Evolutionary conservation across 2,329 filamentous ascomycete species (phyloP).

Genomic region (Botrytis byssoidea): DNA sequence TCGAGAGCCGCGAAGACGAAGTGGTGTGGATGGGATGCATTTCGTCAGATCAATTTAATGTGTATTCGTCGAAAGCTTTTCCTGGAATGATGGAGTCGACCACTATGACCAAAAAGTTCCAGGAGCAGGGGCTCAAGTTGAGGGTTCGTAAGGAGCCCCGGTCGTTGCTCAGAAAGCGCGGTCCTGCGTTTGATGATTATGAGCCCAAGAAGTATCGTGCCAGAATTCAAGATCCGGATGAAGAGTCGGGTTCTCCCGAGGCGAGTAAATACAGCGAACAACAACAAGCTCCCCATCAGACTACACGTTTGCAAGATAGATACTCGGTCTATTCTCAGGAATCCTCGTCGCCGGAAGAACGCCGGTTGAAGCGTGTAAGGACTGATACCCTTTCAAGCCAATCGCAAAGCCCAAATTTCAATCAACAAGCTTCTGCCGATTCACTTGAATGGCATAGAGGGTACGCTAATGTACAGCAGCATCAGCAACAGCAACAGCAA

Average conservation of each 20-base stretch:
- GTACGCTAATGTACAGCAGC: neutral
- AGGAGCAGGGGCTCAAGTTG: constrained; percentile 82
- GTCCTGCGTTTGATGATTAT: constrained; percentile 39
- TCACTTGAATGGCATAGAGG: constrained; percentile 10
- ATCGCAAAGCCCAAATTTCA: constrained; percentile 13
- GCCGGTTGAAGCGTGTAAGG: constrained; percentile 4
- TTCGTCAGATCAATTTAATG: constrained; percentile 67
- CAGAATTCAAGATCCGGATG: neutral
- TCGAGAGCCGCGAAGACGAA: constrained; percentile 56
- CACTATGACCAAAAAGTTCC: constrained; percentile 75
- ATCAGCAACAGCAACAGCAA: constrained; percentile 6
- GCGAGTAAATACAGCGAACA: constrained; percentile 15
- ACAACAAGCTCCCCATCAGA: neutral
- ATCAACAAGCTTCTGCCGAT: constrained; percentile 5
- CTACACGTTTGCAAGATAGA: constrained; percentile 11
- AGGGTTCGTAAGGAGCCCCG: constrained; percentile 80
- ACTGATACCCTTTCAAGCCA: constrained; percentile 4
- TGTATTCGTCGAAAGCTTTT: constrained; percentile 65
- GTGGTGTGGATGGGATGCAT: constrained; percentile 39
- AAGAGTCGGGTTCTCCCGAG: neutral
- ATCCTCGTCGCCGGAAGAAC: constrained; percentile 13
- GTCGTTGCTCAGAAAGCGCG: constrained; percentile 41
- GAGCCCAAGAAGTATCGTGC: constrained; percentile 35
- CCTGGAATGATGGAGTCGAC: constrained; percentile 81
- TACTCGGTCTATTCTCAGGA: constrained; percentile 16